Evolutionary conservation across 345 rosid species (phyloP), one percentile per base, ranked within the genome.

Genomic region (Anacardium occidentale): DNA sequence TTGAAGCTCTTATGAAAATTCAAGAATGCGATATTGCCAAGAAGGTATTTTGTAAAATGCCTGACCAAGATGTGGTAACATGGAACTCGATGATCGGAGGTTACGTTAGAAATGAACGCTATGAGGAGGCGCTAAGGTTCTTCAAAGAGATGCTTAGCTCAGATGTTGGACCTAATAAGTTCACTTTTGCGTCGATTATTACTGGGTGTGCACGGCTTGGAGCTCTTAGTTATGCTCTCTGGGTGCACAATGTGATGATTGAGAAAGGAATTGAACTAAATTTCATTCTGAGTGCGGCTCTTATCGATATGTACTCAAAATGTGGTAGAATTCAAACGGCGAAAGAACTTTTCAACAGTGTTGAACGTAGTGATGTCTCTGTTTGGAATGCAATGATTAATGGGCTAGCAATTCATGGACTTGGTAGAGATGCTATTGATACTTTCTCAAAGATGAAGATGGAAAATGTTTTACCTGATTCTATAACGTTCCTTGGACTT

Each of bases 71-170:
- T 83, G 89, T 86, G 62, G 85, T 88, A 32, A 76, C 96, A 14
- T 94, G 97, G 97, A 93, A 91, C 73, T 78, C 92, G 34, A 81
- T 93, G 87, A 88, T 93, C 15, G 83, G 89, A 17, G 93, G 94
- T 58, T 84, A 82, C 64, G 83, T 86, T 37, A 87, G 77, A 62
- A 90, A 91, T 68, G 76, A 72, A 2, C 82, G 87, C 9, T 87
- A 80, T 69, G 85, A 88, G 37, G 90, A 86, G 37, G 92, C 94
- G 0, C 48, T 91, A 42, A 72, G 64, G 44, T 66, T 76, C 17
- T 89, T 93, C 40, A 66, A 26, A 10, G 62, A 76, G 59, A 91
- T 91, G 98, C 64, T 89, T 72, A 72, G 56, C 7, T 76, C 78
- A 3, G 75, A 81, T 26, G 56, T 83, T 54, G 82, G 83, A 74